phyloP scores from a whole-genome alignment of 495 filamentous ascomycete genomes.

The Xylaria grammica region DNA sequence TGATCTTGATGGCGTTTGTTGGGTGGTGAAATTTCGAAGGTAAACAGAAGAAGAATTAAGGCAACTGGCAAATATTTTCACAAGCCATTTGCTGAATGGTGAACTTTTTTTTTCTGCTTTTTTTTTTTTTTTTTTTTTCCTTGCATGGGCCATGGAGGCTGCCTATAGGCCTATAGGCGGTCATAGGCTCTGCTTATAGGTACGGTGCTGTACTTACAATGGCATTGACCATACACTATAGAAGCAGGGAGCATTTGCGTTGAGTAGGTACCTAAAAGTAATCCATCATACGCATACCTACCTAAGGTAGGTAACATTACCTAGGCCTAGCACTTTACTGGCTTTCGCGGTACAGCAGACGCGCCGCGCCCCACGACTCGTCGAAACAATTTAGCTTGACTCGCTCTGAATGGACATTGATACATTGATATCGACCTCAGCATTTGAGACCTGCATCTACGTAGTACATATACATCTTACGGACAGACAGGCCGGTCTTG shows the following conservation, averaged over 20 bases:
- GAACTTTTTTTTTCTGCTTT: not conserved
- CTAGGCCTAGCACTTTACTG: too few relatives aligned
- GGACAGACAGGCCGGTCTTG: too few relatives aligned
- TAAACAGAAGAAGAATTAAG: not conserved
- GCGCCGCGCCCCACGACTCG: too few relatives aligned
- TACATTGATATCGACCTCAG: too few relatives aligned
- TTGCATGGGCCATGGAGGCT: not conserved
- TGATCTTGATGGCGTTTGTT: not conserved
- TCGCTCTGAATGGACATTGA: too few relatives aligned
- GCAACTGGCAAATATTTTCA: constrained; percentile 5
- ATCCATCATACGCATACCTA: too few relatives aligned
- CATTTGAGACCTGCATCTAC: too few relatives aligned
- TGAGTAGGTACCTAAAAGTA: not conserved
- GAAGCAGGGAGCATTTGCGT: not conserved
- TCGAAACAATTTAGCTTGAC: too few relatives aligned
- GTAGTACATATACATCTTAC: too few relatives aligned
- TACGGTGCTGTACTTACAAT: constrained; percentile 1
- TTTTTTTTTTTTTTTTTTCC: not conserved
- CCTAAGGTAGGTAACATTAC: too few relatives aligned
- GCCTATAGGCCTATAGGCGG: too few relatives aligned
- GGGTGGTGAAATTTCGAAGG: constrained; percentile 22
- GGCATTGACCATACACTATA: not conserved
- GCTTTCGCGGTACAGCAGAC: too few relatives aligned
- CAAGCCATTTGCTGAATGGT: constrained; percentile 2
- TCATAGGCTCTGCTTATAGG: not conserved